Conservation (phyloP, 2,329 filamentous ascomycete genomes). For the Talaromyces sp. region DNA sequence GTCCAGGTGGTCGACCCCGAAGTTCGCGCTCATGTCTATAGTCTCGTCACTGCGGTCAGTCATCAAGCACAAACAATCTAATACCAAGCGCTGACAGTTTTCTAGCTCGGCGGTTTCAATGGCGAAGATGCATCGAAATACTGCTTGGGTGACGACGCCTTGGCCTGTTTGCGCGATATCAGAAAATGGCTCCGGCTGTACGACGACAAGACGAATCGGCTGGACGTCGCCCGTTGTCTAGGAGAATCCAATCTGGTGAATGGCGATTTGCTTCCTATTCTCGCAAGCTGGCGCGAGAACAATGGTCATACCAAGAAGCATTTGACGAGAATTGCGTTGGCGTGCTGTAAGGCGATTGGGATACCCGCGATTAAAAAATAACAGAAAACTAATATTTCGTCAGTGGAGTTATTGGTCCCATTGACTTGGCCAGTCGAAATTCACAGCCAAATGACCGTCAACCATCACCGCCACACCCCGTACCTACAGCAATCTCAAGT, state of each 20-base stretch:
- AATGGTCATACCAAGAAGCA: slow-evolving; percentile 66
- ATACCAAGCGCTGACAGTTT: slow-evolving; percentile 10
- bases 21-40: slow-evolving; percentile 88
- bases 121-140: slow-evolving; percentile 76
- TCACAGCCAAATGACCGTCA: slow-evolving; percentile 75
- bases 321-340: slow-evolving; percentile 72
- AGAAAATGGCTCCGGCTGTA: slow-evolving; percentile 94
- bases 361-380: neutral
- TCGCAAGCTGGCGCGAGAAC: slow-evolving; percentile 71
- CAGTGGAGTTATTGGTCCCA: slow-evolving; percentile 80
- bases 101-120: slow-evolving; percentile 76
- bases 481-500: slow-evolving; percentile 85
- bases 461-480: slow-evolving; percentile 86
- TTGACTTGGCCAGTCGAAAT: slow-evolving; percentile 92
- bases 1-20: slow-evolving; percentile 72
- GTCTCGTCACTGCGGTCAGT: slow-evolving; percentile 84
- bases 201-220: slow-evolving; percentile 86
- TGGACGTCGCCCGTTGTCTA: slow-evolving; percentile 90
- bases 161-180: slow-evolving; percentile 86
- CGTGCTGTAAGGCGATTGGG: slow-evolving; percentile 53
- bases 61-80: too few relatives aligned
- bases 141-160: slow-evolving; percentile 83
- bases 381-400: slow-evolving; percentile 13
- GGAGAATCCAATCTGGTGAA: slow-evolving; percentile 88
- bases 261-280: slow-evolving; percentile 83